These are phyloP conservation scores for Hirschfeldia incana DNA, from an alignment of 345 rosid species.

Conservation along the genomic window DNA sequence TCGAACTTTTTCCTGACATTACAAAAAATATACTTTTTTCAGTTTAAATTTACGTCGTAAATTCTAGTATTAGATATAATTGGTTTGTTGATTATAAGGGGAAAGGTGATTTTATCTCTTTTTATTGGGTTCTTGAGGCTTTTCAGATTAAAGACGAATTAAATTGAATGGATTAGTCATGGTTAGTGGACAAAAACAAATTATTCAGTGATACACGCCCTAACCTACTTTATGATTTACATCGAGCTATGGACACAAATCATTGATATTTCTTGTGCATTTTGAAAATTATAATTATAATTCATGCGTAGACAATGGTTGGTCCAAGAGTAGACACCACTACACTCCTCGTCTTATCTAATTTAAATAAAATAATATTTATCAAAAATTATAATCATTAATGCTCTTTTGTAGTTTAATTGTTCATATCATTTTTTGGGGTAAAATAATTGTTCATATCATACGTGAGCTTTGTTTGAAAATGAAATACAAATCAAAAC, in stretches of 20 bases:
- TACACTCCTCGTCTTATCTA: constrained; percentile 25
- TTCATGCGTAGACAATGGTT: constrained; percentile 40
- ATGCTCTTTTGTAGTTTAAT: neutral
- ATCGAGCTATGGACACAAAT: constrained; percentile 41
- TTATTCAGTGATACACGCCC: constrained; percentile 38
- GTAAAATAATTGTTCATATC: too few relatives aligned
- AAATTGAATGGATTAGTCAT: neutral
- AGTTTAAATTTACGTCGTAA: neutral
- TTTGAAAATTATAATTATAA: constrained; percentile 7
- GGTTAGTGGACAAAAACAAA: constrained; percentile 3
- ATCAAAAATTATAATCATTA: neutral
- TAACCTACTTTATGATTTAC: constrained; percentile 39
- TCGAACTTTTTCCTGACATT: too few relatives aligned
- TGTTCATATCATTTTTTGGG: too few relatives aligned
- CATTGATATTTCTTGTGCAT: constrained; percentile 30
- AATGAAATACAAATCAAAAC: too few relatives aligned
- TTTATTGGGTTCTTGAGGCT: constrained; percentile 12
- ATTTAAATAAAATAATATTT: neutral
- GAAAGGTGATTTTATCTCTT: constrained; percentile 14
- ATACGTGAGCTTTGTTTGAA: too few relatives aligned
- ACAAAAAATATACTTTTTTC: too few relatives aligned
- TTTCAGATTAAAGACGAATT: neutral
- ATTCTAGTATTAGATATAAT: constrained; percentile 1
- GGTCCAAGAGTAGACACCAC: constrained; percentile 47
- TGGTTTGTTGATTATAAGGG: constrained; percentile 26